Evolutionary conservation across 805 yeast species (phyloP).

Genomic region (Candida chauliodis): DNA sequence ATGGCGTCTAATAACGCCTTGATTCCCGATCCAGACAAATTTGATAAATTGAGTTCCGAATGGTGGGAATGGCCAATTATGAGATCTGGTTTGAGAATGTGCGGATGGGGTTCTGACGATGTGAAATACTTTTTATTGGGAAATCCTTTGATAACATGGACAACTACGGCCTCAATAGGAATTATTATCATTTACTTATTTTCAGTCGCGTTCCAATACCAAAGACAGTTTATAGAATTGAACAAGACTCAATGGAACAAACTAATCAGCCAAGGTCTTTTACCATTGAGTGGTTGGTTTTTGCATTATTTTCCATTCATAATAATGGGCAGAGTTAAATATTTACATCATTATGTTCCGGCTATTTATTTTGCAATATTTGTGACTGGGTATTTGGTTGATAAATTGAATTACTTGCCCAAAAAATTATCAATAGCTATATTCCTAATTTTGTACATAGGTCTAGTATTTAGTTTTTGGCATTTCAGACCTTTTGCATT

Average conservation of each 20-base stretch:
- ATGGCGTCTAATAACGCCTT: slow-evolving; percentile 83
- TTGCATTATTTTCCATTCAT: slow-evolving; percentile 40
- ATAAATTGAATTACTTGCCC: slow-evolving; percentile 20
- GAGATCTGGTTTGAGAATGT: slow-evolving; percentile 70
- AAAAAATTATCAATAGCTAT: slow-evolving; percentile 20
- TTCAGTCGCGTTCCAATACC: slow-evolving; percentile 23
- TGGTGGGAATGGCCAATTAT: slow-evolving; percentile 93
- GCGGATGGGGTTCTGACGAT: slow-evolving; percentile 61
- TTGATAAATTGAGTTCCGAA: slow-evolving; percentile 64
- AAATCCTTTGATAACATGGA: slow-evolving; percentile 76
- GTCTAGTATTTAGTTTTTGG: slow-evolving; percentile 56
- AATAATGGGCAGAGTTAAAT: slow-evolving; percentile 42
- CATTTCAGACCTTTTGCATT: slow-evolving; percentile 66
- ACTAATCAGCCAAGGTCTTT: slow-evolving; percentile 26
- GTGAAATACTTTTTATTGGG: slow-evolving; percentile 69
- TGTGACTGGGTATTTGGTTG: slow-evolving; percentile 59
- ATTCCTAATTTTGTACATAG: slow-evolving; percentile 45
- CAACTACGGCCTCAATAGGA: slow-evolving; percentile 25
- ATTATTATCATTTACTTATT: slow-evolving; percentile 19
- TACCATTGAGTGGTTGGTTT: slow-evolving; percentile 39
- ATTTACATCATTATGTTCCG: slow-evolving; percentile 43
- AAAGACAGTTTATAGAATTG: slow-evolving; percentile 25
- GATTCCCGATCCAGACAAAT: slow-evolving; percentile 73
- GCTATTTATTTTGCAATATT: slow-evolving; percentile 64
- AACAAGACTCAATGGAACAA: slow-evolving; percentile 22